These are phyloP conservation scores for Amphirosellinia nigrospora DNA, from an alignment of 495 filamentous ascomycete species.

Conservation along the genomic window DNA sequence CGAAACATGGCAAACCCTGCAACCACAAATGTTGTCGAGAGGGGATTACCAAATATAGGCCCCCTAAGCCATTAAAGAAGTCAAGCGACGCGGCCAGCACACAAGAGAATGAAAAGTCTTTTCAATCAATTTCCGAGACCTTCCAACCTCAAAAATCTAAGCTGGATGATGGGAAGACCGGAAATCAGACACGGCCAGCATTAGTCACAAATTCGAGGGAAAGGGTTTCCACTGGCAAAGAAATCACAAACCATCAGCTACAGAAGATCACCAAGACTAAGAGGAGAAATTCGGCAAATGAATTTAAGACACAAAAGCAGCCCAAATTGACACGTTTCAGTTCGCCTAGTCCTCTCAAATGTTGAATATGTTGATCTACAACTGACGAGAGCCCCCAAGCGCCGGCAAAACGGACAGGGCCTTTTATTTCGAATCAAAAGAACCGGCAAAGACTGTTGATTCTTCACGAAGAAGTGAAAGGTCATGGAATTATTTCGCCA, in stretches of 20 bases:
- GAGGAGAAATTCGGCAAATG: constrained; percentile 24
- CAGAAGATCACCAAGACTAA: constrained; percentile 11
- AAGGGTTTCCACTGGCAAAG: neutral
- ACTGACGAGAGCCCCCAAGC: constrained; percentile 20
- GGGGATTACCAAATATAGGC: constrained; percentile 79
- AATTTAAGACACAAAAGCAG: constrained; percentile 6
- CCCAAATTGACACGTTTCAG: neutral
- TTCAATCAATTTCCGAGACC: neutral
- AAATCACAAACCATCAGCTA: neutral
- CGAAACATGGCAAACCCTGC: constrained; percentile 56
- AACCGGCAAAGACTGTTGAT: constrained; percentile 1
- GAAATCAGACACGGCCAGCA: neutral
- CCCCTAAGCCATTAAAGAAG: constrained; percentile 51
- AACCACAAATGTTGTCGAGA: constrained; percentile 86
- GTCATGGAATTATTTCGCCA: constrained; percentile 20
- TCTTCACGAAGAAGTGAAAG: constrained; percentile 12
- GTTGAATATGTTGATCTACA: constrained; percentile 49
- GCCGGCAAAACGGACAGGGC: constrained; percentile 22
- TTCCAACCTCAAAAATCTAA: neutral
- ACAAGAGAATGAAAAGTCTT: constrained; percentile 28
- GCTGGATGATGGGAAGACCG: neutral
- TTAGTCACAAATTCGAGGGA: neutral
- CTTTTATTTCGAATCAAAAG: neutral
- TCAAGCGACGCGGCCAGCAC: neutral
- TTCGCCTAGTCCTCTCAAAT: constrained; percentile 28